phyloP scores from a whole-genome alignment of 805 yeast genomes.

The Candida methanosorbosa region DNA sequence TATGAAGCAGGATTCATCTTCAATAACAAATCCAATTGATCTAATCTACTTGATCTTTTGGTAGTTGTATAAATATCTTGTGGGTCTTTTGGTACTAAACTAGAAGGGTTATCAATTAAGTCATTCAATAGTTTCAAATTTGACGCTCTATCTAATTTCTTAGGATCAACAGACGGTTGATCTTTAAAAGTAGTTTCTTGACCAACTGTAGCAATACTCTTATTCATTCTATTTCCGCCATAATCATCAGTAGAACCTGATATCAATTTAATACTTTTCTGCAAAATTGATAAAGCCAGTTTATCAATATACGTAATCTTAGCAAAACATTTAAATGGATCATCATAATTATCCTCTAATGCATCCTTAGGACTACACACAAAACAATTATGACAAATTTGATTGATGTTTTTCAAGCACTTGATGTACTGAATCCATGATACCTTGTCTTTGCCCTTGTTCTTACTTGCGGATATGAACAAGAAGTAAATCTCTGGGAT shows the following conservation, averaged over 20 bases:
- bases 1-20: conserved; percentile 27
- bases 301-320: conserved; percentile 17
- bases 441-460: conserved; percentile 23
- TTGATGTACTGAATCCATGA: conserved; percentile 25
- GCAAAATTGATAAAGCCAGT: conserved; percentile 13
- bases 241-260: not conserved
- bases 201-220: no score
- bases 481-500: conserved; percentile 23
- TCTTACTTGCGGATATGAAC: conserved; percentile 20
- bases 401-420: conserved; percentile 14
- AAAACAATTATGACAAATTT: conserved; percentile 14
- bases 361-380: conserved; percentile 18
- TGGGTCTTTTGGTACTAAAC: not conserved
- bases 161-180: not conserved
- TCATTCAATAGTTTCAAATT: conserved; percentile 9
- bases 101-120: conserved; percentile 14
- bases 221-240: not conserved
- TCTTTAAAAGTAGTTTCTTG: not conserved
- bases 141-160: conserved; percentile 7
- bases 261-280: not conserved
- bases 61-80: conserved; percentile 13
- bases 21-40: conserved; percentile 18
- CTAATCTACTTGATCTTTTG: conserved; percentile 13
- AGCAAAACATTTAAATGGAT: conserved; percentile 20
- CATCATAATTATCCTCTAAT: conserved; percentile 13